Base-by-base conservation (phyloP, 2,329 filamentous ascomycete genomes). In the Chaetothyriales sp. region DNA sequence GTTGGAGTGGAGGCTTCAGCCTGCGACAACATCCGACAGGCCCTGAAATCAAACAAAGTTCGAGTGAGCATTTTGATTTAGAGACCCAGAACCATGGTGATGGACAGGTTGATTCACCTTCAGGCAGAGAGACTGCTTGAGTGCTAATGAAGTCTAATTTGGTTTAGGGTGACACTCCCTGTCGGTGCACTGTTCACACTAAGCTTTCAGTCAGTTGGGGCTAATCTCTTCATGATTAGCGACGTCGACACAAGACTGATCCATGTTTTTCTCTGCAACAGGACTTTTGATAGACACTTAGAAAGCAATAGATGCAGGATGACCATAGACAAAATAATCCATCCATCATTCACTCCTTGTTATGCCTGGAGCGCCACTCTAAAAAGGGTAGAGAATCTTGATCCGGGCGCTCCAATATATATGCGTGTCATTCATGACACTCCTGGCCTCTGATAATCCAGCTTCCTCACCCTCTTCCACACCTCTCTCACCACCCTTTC, bases 401-500 rank as follows among this genome's bases (percentile, higher is more conserved):
- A n/a, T n/a, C n/a, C n/a, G n/a, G n/a, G n/a, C n/a, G n/a, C n/a
- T n/a, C n/a, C n/a, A n/a, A n/a, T n/a, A n/a, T n/a, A n/a, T n/a
- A n/a, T n/a, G n/a, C n/a, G n/a, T n/a, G n/a, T n/a, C n/a, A n/a
- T n/a, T n/a, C n/a, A n/a, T n/a, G n/a, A n/a, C 33, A 70, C 75
- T 1, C 82, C 82, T 1, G 82, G 84, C 18, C 85, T 73, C 20
- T 70, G 69, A 63, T 88, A 89, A 59, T 86, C 80, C 51, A 89
- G 66, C 10, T 73, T 68, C 48, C 76, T 70, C 5, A 87, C 84
- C 33, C 85, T 73, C 57, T 75, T 77, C 85, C 85, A 89, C 1
- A 85, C 81, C 61, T 86, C 83, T 44, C 83, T 72, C 1, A 86
- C 82, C 0, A 82, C 77, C 53, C 85, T 72, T 59, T 87, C 83